Evolutionary conservation across 257 asterid species (phyloP), one percentile per base, ranked within the genome.

Genomic region (Primulina huaijiensis): DNA sequence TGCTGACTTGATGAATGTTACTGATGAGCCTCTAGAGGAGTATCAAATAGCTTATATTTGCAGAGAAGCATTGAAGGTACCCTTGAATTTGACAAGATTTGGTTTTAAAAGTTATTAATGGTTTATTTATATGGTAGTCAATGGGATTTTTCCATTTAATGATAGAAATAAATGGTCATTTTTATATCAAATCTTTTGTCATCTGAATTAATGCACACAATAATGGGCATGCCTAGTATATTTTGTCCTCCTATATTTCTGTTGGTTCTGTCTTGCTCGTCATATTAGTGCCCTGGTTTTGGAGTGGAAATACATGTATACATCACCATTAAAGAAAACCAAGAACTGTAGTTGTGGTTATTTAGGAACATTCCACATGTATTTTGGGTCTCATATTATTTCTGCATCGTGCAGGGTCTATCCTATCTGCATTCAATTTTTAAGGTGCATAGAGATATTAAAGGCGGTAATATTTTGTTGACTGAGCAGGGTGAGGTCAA

Each of bases 401-500:
- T 78, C 69, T 67, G 58, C 74, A 31, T 77, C 59, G 35, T 82
- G 82, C 83, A 93, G 99, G 99, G 99, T 46, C 82, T 91, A 61
- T 89, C 97, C 11, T 94, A 91, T 82, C 79, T 94, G 85, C 99
- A 94, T 78, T 89, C 99, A 29, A 94, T 94, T 75, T 94, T 94
- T 90, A 94, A 94, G 87, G 97, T 94, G 73, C 99, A 94, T 72
- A 85, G 99, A 85, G 99, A 94, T 81, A 94, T 91, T 72, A 94
- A 94, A 88, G 99, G 99, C 77, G 99, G 99, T 73, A 94, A 91
- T 81, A 88, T 94, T 55, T 81, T 94, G 79, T 82, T 94, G 85
- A 91, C 95, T 58, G 97, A 91, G 62, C 97, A 94, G 82, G 99
- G 99, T 72, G 99, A 94, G 75, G 99, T 94, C 67, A 94, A 94